A percentile compares a stretch with the other conserved stretches of the same genome.
Evolutionary conservation across 1,284 basidiomycete species (phyloP).

Genomic region (Flammula alnicola): DNA sequence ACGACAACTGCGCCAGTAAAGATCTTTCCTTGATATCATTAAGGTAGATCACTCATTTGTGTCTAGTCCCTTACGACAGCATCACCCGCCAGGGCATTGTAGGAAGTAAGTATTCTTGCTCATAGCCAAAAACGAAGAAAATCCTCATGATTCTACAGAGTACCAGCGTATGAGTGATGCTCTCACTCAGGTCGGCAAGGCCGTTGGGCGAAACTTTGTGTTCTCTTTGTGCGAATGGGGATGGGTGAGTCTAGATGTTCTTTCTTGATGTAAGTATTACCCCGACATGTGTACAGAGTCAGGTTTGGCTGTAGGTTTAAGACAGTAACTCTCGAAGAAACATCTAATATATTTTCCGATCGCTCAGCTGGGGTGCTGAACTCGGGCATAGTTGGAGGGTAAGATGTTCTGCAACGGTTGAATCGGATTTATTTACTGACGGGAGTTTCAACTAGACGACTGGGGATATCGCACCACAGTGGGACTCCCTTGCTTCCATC

Average conservation of each 20-base stretch:
- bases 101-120: slow-evolving; percentile 47
- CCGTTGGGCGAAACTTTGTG: slow-evolving; percentile 46
- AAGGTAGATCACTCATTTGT: background rate
- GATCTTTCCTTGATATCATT: background rate
- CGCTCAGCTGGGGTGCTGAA: slow-evolving; percentile 45
- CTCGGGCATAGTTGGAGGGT: slow-evolving; percentile 64
- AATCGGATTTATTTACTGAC: background rate
- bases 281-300: slow-evolving; percentile 13
- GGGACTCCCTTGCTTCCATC: slow-evolving; percentile 36
- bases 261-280: background rate
- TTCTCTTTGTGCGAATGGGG: slow-evolving; percentile 63
- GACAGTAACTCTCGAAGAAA: background rate
- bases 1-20: slow-evolving; percentile 58
- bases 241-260: slow-evolving; percentile 37
- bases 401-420: slow-evolving; percentile 17
- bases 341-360: slow-evolving; percentile 46
- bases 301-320: slow-evolving; percentile 26
- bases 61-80: slow-evolving; percentile 53
- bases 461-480: slow-evolving; percentile 41
- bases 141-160: slow-evolving; percentile 31
- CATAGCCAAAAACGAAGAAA: background rate
- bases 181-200: slow-evolving; percentile 45
- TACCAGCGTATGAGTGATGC: slow-evolving; percentile 58
- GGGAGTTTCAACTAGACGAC: slow-evolving; percentile 46
- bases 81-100: slow-evolving; percentile 55